phyloP scores from a whole-genome alignment of 2,329 filamentous ascomycete species.

The Talaromyces pinophilus region DNA sequence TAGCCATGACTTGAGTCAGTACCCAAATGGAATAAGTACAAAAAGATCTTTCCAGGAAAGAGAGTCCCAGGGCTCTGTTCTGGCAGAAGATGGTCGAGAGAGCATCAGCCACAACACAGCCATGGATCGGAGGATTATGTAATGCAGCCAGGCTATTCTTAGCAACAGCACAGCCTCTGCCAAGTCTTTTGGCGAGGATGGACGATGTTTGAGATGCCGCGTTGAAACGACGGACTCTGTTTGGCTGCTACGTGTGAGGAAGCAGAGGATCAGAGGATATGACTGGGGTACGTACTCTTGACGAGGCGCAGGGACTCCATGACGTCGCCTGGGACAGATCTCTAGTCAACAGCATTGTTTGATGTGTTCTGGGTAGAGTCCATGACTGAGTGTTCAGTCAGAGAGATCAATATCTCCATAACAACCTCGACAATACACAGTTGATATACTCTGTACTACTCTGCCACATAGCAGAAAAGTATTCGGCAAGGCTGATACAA shows the following conservation, averaged over 20 bases:
- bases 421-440: too few species aligned
- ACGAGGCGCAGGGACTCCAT: background rate
- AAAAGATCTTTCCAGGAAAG: too few species aligned
- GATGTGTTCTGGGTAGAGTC: background rate
- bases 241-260: background rate
- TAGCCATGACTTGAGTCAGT: too few species aligned
- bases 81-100: background rate
- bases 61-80: too few species aligned
- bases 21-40: background rate
- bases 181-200: background rate
- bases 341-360: slow-evolving; percentile 2
- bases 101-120: slow-evolving; percentile 2
- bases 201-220: background rate
- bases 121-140: slow-evolving; percentile 1
- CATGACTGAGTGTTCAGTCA: background rate
- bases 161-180: background rate
- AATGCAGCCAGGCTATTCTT: background rate
- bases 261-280: background rate
- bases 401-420: background rate
- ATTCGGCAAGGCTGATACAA: background rate
- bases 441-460: background rate
- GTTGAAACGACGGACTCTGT: background rate
- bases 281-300: background rate
- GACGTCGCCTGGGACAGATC: background rate
- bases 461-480: too few species aligned